Conservation (phyloP, 2,329 filamentous ascomycete genomes). For the Fusarium pseudoanthophilum region DNA sequence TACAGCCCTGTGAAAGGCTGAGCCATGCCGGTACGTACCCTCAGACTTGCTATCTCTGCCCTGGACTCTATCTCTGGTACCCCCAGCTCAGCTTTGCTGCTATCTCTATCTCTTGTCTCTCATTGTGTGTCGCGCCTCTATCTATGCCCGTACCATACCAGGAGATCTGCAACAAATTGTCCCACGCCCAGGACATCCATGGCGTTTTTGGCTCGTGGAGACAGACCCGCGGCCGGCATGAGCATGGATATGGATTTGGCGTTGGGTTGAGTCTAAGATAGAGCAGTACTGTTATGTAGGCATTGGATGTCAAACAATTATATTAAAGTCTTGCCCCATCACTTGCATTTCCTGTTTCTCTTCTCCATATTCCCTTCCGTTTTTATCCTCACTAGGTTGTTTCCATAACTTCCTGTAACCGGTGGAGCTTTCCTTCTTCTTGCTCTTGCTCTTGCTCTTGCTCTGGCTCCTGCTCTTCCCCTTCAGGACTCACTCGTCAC, state of each 20-base stretch:
- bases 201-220: constrained; percentile 32
- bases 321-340: constrained; percentile 33
- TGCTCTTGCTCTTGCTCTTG: too few species aligned
- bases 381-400: constrained; percentile 21
- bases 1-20: constrained; percentile 29
- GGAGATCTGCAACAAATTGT: constrained; percentile 27
- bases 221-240: constrained; percentile 13
- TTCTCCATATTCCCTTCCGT: constrained; percentile 15
- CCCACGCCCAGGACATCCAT: constrained; percentile 27
- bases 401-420: constrained; percentile 18
- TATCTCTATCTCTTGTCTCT: constrained; percentile 29
- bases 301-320: constrained; percentile 13
- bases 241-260: constrained; percentile 9
- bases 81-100: constrained; percentile 8
- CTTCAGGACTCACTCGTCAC: constrained; percentile 7
- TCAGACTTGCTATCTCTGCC: constrained; percentile 19
- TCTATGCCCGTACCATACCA: constrained; percentile 17
- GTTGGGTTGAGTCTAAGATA: constrained; percentile 9
- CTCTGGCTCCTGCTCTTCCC: background rate
- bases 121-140: constrained; percentile 25
- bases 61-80: constrained; percentile 18
- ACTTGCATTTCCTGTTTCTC: background rate
- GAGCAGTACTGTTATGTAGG: background rate
- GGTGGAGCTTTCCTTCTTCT: constrained; percentile 22
- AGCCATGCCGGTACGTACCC: constrained; percentile 10